Base-by-base conservation (phyloP, 2,329 filamentous ascomycete genomes). In the Sclerotinia spermophila region DNA sequence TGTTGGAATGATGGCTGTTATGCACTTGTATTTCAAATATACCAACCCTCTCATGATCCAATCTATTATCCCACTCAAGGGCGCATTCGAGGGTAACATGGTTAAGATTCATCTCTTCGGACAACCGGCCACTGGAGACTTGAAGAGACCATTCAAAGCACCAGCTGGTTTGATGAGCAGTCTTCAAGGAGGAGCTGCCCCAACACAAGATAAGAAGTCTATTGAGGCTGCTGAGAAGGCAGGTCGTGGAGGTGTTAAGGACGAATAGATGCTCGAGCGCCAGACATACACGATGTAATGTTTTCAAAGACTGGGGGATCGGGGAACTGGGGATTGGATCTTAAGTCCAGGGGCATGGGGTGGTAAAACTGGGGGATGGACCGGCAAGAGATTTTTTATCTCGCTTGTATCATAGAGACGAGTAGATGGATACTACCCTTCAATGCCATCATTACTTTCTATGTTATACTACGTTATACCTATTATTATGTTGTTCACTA, bases 11-110 rank as follows among this genome's bases (percentile, higher is more conserved):
- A 98, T 99, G 95, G 89, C 83, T 73, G 92, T 97, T 80, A 98
- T 99, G 95, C 96, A 99, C 85, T 76, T 99, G 73, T 99, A 98
- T 90, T 92, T 99, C 87, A 94, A 97, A 83, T 99, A 98, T 90
- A 98, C 94, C 85, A 99, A 98, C 89, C 96, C 96, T 56, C 92
- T 99, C 67, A 86, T 97, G 79, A 97, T 99, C 85, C 96, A 99
- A 89, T 96, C 92, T 82, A 97, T 99, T 84, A 96, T 99, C 80
- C 96, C 96, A 45, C 86, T 98, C 82, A 99, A 99, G 90, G 88
- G 92, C 80, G 95, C 94, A 60, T 88, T 99, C 82, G 96, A 99
- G 86, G 87, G 91, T 84, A 98, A 97, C 86, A 86, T 97, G 78
- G 88, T 96, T 86, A 97, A 98, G 89, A 95, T 99, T 79, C 92